These are phyloP conservation scores for Fusarium devonianum DNA, from an alignment of 2,329 filamentous ascomycete genomes.

Conservation along the genomic window DNA sequence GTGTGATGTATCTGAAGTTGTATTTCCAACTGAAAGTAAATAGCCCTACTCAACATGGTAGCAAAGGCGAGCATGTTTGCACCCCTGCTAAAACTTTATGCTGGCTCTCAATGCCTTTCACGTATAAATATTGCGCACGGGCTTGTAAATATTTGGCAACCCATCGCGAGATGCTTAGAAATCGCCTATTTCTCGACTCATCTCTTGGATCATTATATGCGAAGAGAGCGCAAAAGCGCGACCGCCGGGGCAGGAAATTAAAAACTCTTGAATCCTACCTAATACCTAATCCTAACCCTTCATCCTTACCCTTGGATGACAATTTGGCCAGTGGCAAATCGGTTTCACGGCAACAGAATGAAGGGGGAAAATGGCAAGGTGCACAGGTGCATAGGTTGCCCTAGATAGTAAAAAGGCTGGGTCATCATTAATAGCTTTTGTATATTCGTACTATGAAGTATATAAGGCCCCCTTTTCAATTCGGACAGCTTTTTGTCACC, in stretches of 20 bases:
- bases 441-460: constrained; percentile 24
- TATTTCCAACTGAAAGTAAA: neutral
- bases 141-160: neutral
- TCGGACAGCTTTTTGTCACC: constrained; percentile 66
- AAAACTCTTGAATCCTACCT: too few relatives aligned
- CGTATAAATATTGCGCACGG: constrained; percentile 3
- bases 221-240: constrained; percentile 11
- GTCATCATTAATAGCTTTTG: constrained; percentile 30
- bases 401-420: constrained; percentile 17
- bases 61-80: too few relatives aligned
- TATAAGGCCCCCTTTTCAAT: constrained; percentile 21
- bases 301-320: too few relatives aligned
- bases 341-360: constrained; percentile 1
- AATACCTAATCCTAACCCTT: too few relatives aligned
- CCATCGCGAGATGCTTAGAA: neutral
- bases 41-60: too few relatives aligned
- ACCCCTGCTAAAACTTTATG: too few relatives aligned
- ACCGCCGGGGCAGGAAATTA: constrained; percentile 14
- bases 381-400: constrained; percentile 13
- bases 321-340: neutral
- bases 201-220: constrained; percentile 13
- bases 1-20: neutral
- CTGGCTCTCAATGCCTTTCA: neutral
- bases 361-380: constrained; percentile 1
- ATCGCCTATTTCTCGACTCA: constrained; percentile 7